Conservation (phyloP, 2,329 filamentous ascomycete genomes). For the Pseudodiploospora longispora region DNA sequence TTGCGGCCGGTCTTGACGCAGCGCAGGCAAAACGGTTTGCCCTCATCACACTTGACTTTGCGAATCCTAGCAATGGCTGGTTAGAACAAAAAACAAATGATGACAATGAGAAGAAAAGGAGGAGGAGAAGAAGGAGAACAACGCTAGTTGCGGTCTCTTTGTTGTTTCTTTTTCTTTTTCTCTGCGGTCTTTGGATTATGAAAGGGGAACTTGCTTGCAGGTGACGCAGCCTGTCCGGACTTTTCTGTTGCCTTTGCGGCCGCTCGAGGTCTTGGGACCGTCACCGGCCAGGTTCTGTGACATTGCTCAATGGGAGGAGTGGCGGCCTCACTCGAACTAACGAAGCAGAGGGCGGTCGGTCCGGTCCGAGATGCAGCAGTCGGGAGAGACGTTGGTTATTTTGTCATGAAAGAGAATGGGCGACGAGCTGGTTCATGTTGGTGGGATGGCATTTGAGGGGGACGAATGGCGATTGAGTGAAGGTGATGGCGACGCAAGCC, state of each 20-base stretch:
- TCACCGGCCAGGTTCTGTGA: too few relatives aligned
- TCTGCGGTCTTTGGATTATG: neutral
- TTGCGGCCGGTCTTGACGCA: constrained; percentile 47
- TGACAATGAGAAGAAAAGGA: neutral
- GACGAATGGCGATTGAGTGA: too few relatives aligned
- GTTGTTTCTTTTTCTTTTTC: neutral
- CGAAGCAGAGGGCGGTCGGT: too few relatives aligned
- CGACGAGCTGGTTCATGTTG: too few relatives aligned
- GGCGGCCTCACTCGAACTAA: too few relatives aligned
- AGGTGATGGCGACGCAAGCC: too few relatives aligned
- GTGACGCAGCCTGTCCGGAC: constrained; percentile 45
- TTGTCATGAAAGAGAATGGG: too few relatives aligned
- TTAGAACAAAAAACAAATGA: neutral
- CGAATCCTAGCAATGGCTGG: constrained; percentile 32
- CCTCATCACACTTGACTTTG: constrained; percentile 50
- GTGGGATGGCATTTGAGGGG: too few relatives aligned
- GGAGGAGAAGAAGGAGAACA: too few relatives aligned
- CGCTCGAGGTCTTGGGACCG: constrained; percentile 1
- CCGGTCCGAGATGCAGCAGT: too few relatives aligned
- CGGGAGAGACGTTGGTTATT: too few relatives aligned
- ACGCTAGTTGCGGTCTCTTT: neutral
- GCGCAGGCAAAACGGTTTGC: constrained; percentile 42
- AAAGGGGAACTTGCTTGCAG: constrained; percentile 39
- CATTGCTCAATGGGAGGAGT: too few relatives aligned
- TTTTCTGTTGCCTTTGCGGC: constrained; percentile 36